phyloP scores from a whole-genome alignment of 805 yeast genomes.

The Starmerella khaoyaiensis region DNA sequence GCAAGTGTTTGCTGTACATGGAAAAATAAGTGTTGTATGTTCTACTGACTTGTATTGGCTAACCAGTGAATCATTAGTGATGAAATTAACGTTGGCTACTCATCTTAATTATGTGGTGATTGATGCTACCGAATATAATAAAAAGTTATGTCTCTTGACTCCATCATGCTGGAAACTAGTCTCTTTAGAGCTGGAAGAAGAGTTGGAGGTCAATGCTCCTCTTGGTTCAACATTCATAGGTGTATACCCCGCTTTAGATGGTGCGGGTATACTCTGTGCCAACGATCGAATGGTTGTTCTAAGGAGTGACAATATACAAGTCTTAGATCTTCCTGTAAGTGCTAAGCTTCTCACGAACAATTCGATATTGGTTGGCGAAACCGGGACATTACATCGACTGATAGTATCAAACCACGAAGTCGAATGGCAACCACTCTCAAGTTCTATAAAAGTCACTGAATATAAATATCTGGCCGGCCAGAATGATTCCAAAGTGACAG shows the following conservation, averaged over 20 bases:
- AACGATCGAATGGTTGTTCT: constrained; percentile 1
- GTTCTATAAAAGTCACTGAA: not conserved
- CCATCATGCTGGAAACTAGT: constrained; percentile 9
- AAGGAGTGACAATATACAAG: constrained; percentile 12
- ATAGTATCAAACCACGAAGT: not conserved
- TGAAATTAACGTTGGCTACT: too few relatives aligned
- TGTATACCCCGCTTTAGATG: not conserved
- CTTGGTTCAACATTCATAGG: not conserved
- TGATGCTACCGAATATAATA: not conserved
- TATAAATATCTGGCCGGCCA: constrained; percentile 3
- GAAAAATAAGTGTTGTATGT: constrained; percentile 6
- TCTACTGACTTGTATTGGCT: constrained; percentile 5
- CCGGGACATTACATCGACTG: not conserved
- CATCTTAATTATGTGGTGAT: not conserved
- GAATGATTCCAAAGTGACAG: constrained; percentile 8
- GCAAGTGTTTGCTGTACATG: constrained; percentile 3
- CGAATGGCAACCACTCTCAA: not conserved
- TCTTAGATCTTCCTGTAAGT: constrained; percentile 4
- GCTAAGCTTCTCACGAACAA: not conserved
- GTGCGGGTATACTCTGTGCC: constrained; percentile 6
- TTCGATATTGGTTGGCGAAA: constrained; percentile 1
- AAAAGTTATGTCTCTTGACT: constrained; percentile 1
- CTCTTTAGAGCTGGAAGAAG: constrained; percentile 5
- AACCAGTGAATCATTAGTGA: too few relatives aligned
- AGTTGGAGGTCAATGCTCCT: constrained; percentile 11